Percentiles rank a stretch among this genome's conserved stretches.
These are phyloP conservation scores for Mycena leptocephala DNA, from an alignment of 768 basidiomycete species.

Conservation along the genomic window DNA sequence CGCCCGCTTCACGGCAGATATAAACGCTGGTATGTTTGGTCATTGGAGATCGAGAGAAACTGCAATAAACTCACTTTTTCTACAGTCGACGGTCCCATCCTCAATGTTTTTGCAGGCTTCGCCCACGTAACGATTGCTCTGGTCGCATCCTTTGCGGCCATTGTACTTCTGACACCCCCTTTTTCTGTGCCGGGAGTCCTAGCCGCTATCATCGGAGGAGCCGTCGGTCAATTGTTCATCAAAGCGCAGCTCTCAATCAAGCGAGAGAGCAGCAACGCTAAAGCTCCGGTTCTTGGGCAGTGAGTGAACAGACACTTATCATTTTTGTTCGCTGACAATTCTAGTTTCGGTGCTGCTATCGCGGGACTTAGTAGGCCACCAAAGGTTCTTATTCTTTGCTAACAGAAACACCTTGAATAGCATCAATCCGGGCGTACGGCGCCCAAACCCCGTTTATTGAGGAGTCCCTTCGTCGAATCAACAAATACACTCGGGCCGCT, in stretches of 20 bases:
- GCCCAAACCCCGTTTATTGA: conserved; percentile 57
- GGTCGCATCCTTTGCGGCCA: conserved; percentile 48
- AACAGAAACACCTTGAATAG: conserved; percentile 7
- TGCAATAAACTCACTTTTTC: not conserved
- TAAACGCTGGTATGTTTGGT: conserved; percentile 42
- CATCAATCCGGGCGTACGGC: conserved; percentile 65
- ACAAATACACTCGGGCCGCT: conserved; percentile 55
- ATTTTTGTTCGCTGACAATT: conserved; percentile 40
- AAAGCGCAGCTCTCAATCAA: conserved; percentile 47
- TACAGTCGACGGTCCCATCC: conserved; percentile 34
- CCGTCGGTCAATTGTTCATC: conserved; percentile 47
- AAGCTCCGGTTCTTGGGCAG: conserved; percentile 48
- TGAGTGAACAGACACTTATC: conserved; percentile 46
- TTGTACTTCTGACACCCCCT: conserved; percentile 46
- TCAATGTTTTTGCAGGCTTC: conserved; percentile 34
- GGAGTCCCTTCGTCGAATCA: conserved; percentile 57
- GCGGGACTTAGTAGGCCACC: conserved; percentile 53
- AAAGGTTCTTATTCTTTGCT: not conserved
- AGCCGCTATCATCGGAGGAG: conserved; percentile 49
- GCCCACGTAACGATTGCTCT: conserved; percentile 29
- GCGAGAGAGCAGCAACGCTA: conserved; percentile 44
- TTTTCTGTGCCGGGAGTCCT: conserved; percentile 51
- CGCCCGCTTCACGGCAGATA: conserved; percentile 66
- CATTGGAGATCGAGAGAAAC: not conserved
- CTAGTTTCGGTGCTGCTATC: conserved; percentile 63